Evolutionary conservation across 257 asterid genomes (phyloP).

Genomic region (Handroanthus guayacan): DNA sequence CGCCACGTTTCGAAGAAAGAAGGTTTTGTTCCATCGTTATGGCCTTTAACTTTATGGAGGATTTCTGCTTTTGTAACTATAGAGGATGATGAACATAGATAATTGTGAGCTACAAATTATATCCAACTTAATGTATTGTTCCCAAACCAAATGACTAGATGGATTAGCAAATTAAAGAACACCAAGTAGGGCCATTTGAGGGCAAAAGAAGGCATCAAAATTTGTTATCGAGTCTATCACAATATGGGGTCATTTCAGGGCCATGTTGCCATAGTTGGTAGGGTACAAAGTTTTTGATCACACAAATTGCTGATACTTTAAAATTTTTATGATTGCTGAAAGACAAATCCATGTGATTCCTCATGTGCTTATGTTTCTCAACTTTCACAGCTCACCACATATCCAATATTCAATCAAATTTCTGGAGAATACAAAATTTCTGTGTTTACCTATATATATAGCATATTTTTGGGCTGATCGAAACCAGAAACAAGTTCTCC

Average conservation of each 20-base stretch:
- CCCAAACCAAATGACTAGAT: not conserved
- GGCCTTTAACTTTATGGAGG: too few relatives aligned
- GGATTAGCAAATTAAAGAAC: not conserved
- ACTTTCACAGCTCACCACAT: constrained; percentile 6
- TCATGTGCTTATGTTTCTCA: constrained; percentile 25
- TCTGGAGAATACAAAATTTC: not conserved
- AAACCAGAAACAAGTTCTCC: not conserved
- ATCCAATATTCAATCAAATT: constrained; percentile 12
- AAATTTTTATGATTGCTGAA: not conserved
- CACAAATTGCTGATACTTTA: constrained; percentile 6
- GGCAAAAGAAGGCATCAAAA: not conserved
- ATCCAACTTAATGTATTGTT: too few relatives aligned
- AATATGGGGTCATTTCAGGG: not conserved
- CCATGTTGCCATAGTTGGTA: not conserved
- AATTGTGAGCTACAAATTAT: too few relatives aligned
- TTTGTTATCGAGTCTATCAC: not conserved
- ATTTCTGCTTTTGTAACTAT: too few relatives aligned
- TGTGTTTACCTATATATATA: constrained; percentile 5
- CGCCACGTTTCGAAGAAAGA: too few relatives aligned
- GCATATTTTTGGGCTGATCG: not conserved
- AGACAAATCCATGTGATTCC: constrained; percentile 41
- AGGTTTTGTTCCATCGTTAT: too few relatives aligned
- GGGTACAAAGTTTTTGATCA: constrained; percentile 5
- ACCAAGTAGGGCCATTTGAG: not conserved
- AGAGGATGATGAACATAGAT: too few relatives aligned